Evolutionary conservation across 257 asterid species (phyloP), one percentile per base, ranked within the genome.

Genomic region (Thymus mandschuricus): DNA sequence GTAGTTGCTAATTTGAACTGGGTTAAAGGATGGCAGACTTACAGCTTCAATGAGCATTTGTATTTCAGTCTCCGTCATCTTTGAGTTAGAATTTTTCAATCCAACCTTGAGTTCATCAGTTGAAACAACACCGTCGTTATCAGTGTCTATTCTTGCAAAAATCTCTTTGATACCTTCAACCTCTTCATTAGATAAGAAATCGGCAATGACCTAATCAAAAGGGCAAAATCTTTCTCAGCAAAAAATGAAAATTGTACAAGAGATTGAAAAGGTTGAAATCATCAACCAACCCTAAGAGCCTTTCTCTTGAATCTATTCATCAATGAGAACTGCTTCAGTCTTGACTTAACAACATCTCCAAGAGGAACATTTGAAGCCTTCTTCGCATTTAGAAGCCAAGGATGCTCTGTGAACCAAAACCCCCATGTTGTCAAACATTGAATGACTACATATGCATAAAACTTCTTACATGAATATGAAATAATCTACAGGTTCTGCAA

Each of bases 281-380:
- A 76, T 74, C 56, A 73, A 90, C 95, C 64, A 63, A 92, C 98
- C 97, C 97, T 84, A 66, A 92, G 87, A 70, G 96, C 98, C 84
- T 90, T 92, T 77, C 96, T 86, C 86, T 92, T 92, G 87, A 92
- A 92, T 83, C 98, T 86, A 82, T 90, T 90, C 98, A 90, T 92
- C 84, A 90, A 57, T 1, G 98, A 87, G 73, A 92, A 90, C 85
- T 92, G 98, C 87, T 88, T 90, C 75, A 92, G 90, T 76, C 98
- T 88, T 66, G 96, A 87, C 83, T 83, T 88, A 64, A 92, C 98
- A 82, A 92, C 93, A 87, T 92, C 98, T 78, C 97, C 98, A 64
- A 92, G 97, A 69, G 95, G 90, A 75, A 88, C 96, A 87, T 92
- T 90, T 8, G 97, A 81, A 81, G 96, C 96, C 84, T 87, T 92